Percentiles rank a stretch among this genome's conserved stretches.
Conservation (phyloP, 805 yeast genomes). For the Henningerozyma blattae region DNA sequence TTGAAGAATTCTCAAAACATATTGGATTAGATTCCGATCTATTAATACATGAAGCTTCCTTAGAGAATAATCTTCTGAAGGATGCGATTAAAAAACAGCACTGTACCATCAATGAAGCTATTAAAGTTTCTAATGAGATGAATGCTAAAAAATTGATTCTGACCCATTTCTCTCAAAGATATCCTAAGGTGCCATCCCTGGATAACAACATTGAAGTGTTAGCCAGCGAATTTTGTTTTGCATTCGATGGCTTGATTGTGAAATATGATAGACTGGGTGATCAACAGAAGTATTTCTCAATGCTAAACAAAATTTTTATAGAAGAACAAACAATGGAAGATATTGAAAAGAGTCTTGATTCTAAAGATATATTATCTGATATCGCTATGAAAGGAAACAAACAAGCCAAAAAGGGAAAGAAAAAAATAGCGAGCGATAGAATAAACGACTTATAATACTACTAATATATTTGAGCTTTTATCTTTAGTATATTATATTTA, state of each 20-base stretch:
- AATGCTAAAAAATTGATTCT: conserved; percentile 54
- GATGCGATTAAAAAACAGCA: conserved; percentile 81
- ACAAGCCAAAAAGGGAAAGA: no score
- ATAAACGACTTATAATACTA: no score
- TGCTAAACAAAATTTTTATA: conserved; percentile 21
- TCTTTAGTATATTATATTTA: no score
- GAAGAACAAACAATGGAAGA: conserved; percentile 22
- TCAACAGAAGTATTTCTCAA: conserved; percentile 20
- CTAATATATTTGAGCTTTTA: no score
- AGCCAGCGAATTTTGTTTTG: conserved; percentile 34
- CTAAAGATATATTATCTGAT: no score
- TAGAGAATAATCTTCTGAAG: conserved; percentile 62
- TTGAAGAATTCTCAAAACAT: conserved; percentile 38
- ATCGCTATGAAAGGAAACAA: no score
- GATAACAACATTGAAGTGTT: conserved; percentile 19
- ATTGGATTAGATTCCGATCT: conserved; percentile 61
- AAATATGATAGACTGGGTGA: conserved; percentile 32
- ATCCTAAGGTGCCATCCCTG: conserved; percentile 42
- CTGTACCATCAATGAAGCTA: conserved; percentile 81
- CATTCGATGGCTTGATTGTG: conserved; percentile 56
- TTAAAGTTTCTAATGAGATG: conserved; percentile 60
- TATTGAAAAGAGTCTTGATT: no score
- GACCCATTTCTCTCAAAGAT: conserved; percentile 91
- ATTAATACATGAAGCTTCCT: conserved; percentile 86
- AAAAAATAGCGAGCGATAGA: no score